Base-by-base conservation (phyloP, 177 flowering plant species). In the Vitis hybrid region DNA sequence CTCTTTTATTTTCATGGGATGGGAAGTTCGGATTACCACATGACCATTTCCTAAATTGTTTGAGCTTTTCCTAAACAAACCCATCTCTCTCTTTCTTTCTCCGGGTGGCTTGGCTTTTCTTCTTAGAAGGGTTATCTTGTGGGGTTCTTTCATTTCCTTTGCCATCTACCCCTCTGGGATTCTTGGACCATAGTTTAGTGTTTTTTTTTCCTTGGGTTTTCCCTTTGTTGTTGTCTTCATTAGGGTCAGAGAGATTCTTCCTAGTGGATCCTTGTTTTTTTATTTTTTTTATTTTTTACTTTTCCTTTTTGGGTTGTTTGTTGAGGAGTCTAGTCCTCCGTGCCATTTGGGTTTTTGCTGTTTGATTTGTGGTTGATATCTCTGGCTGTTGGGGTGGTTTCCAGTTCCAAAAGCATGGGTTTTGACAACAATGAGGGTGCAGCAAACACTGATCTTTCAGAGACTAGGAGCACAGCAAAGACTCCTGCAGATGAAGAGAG, bases 321-420 rank as follows among this genome's bases (percentile, higher is more conserved):
- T 49, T 48, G 3, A 49, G 57, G 5, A 1, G 13, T 59, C 59
- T 34, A n/a, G 45, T 57, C 31, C n/a, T 61, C 10, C 2, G 14
- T 26, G 39, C 14, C 59, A 7, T 34, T 39, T 3, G 7, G n/a
- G 49, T 29, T 14, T 64, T 31, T 55, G 3, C 18, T 70, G 68
- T n/a, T 72, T 52, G 69, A 73, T 69, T 70, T 63, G 54, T 57
- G 76, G 64, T 80, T 84, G 74, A 82, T 81, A 83, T 81, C 83
- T 76, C 75, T 81, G 83, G 83, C 70, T 62, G 65, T 79, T 78
- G 80, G 80, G 62, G 73, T 69, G 61, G 84, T 29, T 75, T 79
- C 80, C 34, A 78, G 71, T 66, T 75, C 80, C 69, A 76, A 79
- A 69, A 78, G 9, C 65, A 79, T 87, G 91, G 91, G 89, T 4